Evolutionary conservation across 768 basidiomycete genomes (phyloP).

Genomic region (Pleurotus giganteus): DNA sequence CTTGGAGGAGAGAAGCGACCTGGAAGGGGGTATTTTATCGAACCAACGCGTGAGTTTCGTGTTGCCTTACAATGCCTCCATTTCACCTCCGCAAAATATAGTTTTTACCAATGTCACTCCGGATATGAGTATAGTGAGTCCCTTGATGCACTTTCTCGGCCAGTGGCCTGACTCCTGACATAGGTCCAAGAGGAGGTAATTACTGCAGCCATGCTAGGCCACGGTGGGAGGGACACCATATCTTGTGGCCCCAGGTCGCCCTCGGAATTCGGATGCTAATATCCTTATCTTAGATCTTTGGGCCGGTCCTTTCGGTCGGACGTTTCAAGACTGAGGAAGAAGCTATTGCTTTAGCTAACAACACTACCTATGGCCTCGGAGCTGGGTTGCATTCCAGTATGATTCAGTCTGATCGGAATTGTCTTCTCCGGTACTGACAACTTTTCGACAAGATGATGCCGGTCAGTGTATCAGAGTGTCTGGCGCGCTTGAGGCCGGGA

Average conservation of each 20-base stretch:
- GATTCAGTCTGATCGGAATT: conserved; percentile 19
- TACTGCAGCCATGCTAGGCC: neutral
- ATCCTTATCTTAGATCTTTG: conserved; percentile 69
- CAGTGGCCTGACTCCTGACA: conserved; percentile 3
- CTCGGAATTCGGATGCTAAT: neutral
- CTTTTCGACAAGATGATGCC: conserved; percentile 56
- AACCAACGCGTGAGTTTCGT: conserved; percentile 73
- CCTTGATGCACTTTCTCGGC: neutral
- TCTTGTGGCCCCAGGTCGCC: too few species aligned
- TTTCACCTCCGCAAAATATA: conserved; percentile 22
- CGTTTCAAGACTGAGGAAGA: conserved; percentile 87
- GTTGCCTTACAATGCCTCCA: neutral
- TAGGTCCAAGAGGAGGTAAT: conserved; percentile 71
- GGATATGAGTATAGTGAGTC: conserved; percentile 82
- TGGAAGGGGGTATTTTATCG: conserved; percentile 83
- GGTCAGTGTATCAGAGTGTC: conserved; percentile 90
- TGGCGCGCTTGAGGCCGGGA: conserved; percentile 83
- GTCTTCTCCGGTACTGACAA: conserved; percentile 12
- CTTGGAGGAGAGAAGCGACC: conserved; percentile 80
- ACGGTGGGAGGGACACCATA: neutral
- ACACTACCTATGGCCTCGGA: conserved; percentile 87
- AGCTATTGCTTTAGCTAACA: conserved; percentile 80
- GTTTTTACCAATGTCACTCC: conserved; percentile 81
- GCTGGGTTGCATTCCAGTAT: conserved; percentile 87
- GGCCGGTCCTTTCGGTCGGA: conserved; percentile 84